These are phyloP conservation scores for Antitrichia curtipendula DNA, from an alignment of 225 moss, liverwort and hornwort species.

Conservation along the genomic window DNA sequence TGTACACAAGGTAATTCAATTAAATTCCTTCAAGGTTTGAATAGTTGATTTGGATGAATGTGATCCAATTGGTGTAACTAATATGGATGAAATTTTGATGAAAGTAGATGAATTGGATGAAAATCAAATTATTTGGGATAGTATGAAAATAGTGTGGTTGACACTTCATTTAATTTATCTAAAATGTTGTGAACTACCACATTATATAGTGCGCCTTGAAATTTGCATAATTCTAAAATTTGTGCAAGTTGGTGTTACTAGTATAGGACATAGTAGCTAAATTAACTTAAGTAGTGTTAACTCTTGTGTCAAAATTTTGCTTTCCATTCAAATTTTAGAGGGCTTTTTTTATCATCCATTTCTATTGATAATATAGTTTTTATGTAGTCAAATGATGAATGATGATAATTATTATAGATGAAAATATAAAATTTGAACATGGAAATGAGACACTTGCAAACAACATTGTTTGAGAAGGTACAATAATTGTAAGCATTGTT, in stretches of 20 bases:
- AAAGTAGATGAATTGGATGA: not conserved
- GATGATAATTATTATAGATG: not conserved
- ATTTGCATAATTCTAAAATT: not conserved
- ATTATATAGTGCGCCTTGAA: rapidly evolving
- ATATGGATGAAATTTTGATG: not conserved
- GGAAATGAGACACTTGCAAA: not conserved
- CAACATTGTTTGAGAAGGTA: rapidly evolving
- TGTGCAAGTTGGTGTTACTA: not conserved
- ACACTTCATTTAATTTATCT: not conserved
- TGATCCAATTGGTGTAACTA: rapidly evolving
- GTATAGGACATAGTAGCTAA: rapidly evolving
- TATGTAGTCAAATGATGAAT: not conserved
- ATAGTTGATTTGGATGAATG: not conserved
- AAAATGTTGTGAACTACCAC: no score
- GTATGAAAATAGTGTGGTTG: not conserved
- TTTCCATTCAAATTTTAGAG: rapidly evolving
- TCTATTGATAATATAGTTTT: not conserved
- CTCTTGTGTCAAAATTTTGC: not conserved
- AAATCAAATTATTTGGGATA: not conserved
- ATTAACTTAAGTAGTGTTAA: no score
- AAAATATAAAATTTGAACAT: not conserved
- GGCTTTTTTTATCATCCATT: not conserved
- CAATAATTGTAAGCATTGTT: not conserved
- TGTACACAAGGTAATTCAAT: not conserved
- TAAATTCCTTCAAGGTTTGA: not conserved